These are phyloP conservation scores for Mortierella antarctica DNA, from an alignment of 192 early-diverging fungal species.

Conservation along the genomic window DNA sequence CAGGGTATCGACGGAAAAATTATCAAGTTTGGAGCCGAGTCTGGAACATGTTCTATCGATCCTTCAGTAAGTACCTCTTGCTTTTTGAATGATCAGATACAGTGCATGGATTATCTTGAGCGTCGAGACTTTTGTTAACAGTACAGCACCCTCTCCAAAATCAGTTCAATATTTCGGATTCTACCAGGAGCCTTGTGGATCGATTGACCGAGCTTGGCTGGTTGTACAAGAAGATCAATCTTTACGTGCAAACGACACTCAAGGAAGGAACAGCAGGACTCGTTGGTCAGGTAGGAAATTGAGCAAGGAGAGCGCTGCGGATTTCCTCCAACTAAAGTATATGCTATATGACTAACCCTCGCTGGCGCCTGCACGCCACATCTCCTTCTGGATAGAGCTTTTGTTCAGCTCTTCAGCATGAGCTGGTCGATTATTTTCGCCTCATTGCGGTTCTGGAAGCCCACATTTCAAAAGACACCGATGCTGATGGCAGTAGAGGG, in stretches of 20 bases:
- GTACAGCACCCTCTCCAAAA: slow-evolving; percentile 2
- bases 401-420: slow-evolving; percentile 79
- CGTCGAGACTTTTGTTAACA: neutral
- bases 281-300: slow-evolving; percentile 26
- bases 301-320: neutral
- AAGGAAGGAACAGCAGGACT: slow-evolving; percentile 51
- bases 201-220: slow-evolving; percentile 84
- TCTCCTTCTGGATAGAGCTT: slow-evolving; percentile 63
- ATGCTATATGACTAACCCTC: neutral
- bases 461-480: slow-evolving; percentile 68
- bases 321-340: neutral
- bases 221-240: slow-evolving; percentile 74
- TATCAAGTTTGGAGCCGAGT: slow-evolving; percentile 69
- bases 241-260: slow-evolving; percentile 60
- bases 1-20: slow-evolving; percentile 94
- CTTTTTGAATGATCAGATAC: neutral
- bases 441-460: slow-evolving; percentile 88
- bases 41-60: slow-evolving; percentile 65
- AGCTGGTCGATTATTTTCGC: slow-evolving; percentile 86
- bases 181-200: slow-evolving; percentile 72
- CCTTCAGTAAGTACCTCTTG: slow-evolving; percentile 50
- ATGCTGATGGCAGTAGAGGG: slow-evolving; percentile 61
- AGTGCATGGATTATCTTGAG: neutral
- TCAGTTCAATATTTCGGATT: slow-evolving; percentile 60
- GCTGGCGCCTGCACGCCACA: neutral